A percentile compares a stretch with the other conserved stretches of the same genome.
Evolutionary conservation across 495 filamentous ascomycete genomes (phyloP).

Genomic region (Clavariopsis aquatica): DNA sequence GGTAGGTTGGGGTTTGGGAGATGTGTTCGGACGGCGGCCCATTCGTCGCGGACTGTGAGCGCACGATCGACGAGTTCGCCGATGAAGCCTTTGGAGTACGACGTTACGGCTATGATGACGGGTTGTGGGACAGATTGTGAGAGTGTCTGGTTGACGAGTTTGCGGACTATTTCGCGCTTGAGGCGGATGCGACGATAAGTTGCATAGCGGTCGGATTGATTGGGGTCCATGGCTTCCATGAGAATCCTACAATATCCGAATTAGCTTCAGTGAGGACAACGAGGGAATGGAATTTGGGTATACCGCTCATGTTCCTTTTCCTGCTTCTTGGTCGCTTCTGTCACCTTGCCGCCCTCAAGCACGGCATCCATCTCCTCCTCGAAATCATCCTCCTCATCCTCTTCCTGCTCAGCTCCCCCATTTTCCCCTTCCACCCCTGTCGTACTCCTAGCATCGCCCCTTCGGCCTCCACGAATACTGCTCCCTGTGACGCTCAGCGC

Average conservation of each 20-base stretch:
- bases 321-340: slow-evolving; percentile 70
- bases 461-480: slow-evolving; percentile 50
- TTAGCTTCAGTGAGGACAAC: too few relatives aligned
- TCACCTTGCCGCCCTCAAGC: slow-evolving; percentile 61
- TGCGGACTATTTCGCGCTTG: slow-evolving; percentile 50
- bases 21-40: slow-evolving; percentile 55
- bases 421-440: slow-evolving; percentile 29
- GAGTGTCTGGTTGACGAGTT: slow-evolving; percentile 70
- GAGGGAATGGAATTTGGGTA: neutral
- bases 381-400: slow-evolving; percentile 66
- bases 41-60: slow-evolving; percentile 75
- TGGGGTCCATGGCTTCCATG: slow-evolving; percentile 64
- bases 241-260: slow-evolving; percentile 54
- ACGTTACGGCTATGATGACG: slow-evolving; percentile 76
- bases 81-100: slow-evolving; percentile 80
- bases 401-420: slow-evolving; percentile 50
- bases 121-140: slow-evolving; percentile 80
- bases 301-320: slow-evolving; percentile 58
- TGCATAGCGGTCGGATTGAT: slow-evolving; percentile 73
- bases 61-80: slow-evolving; percentile 82
- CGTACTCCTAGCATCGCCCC: slow-evolving; percentile 47
- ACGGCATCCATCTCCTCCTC: slow-evolving; percentile 59
- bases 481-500: slow-evolving; percentile 44
- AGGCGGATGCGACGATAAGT: slow-evolving; percentile 72
- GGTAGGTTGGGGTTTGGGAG: slow-evolving; percentile 32